Evolutionary conservation across 1,284 basidiomycete species (phyloP), one percentile per base, ranked within the genome.

Genomic region (Trametes versicolor): DNA sequence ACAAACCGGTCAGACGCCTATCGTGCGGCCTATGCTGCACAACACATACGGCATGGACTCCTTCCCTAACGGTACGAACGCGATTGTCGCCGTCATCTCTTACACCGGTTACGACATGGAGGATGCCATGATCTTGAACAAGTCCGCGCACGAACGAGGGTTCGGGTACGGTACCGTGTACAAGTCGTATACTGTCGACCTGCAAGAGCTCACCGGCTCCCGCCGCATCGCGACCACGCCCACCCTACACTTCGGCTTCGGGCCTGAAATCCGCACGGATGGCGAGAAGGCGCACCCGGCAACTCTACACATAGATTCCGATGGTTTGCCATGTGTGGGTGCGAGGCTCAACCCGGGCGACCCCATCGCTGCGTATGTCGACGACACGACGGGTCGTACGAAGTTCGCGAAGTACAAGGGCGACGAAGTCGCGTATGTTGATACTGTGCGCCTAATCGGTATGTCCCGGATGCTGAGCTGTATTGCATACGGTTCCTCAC

Each of bases 71-170:
- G 98, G 97, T 19, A 98, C 94, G 49, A 99, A 99, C 78, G 98
- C 98, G 19, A 87, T 99, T 63, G 98, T 99, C 58, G 98, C 98
- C 25, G 98, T 99, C 76, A 99, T 99, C 72, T 99, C 98, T 0
- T 99, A 99, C 79, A 99, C 98, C 0, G 98, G 98, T 7, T 99
- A 99, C 80, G 98, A 99, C 78, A 99, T 99, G 98, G 98, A 99
- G 81, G 98, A 99, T 74, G 98, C 98, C 67, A 99, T 99, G 98
- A 99, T 99, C 72, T 82, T 99, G 59, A 99, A 99, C 82, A 99
- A 99, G 82, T 99, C 96, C 4, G 93, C 96, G 4, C 96, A 99
- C 77, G 98, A 99, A 80, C 92, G 98, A 49, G 98, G 98, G 0
- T 99, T 99, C 76, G 96, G 87, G 0, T 98, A 99, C 76, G 98